These are phyloP conservation scores for Entrophospora sp. DNA, from an alignment of 192 early-diverging fungal species.

Conservation along the genomic window DNA sequence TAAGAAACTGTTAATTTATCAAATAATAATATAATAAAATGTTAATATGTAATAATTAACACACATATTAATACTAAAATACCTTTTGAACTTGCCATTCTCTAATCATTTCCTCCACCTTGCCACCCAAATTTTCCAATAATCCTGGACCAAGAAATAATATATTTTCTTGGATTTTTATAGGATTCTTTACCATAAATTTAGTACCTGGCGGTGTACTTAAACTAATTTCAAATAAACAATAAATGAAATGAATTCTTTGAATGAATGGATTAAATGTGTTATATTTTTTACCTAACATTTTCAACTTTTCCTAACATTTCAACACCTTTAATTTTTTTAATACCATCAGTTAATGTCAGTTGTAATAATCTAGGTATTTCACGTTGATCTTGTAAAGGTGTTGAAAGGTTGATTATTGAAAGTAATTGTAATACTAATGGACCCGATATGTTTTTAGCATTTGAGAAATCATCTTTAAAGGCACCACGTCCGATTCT, in stretches of 20 bases:
- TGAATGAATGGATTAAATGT: neutral
- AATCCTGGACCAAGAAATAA: constrained; percentile 22
- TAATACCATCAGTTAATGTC: constrained; percentile 25
- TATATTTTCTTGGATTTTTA: constrained; percentile 24
- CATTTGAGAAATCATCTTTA: neutral
- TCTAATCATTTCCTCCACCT: constrained; percentile 25
- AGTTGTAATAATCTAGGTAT: constrained; percentile 23
- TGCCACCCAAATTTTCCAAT: constrained; percentile 23
- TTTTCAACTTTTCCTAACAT: constrained; percentile 21
- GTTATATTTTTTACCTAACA: neutral
- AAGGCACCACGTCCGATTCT: neutral
- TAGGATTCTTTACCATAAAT: constrained; percentile 17
- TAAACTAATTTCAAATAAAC: neutral
- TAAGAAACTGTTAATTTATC: no score
- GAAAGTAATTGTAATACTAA: constrained; percentile 25
- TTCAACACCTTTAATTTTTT: constrained; percentile 27
- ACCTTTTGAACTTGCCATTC: constrained; percentile 31
- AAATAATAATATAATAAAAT: no score
- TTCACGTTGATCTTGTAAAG: constrained; percentile 20
- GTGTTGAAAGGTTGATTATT: constrained; percentile 23
- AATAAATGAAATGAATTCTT: neutral
- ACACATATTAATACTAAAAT: no score
- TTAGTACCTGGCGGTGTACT: constrained; percentile 30
- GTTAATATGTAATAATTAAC: no score
- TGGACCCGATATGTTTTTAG: neutral